These are phyloP conservation scores for Thyridium curvatum DNA, from an alignment of 2,329 filamentous ascomycete species.

Conservation along the genomic window DNA sequence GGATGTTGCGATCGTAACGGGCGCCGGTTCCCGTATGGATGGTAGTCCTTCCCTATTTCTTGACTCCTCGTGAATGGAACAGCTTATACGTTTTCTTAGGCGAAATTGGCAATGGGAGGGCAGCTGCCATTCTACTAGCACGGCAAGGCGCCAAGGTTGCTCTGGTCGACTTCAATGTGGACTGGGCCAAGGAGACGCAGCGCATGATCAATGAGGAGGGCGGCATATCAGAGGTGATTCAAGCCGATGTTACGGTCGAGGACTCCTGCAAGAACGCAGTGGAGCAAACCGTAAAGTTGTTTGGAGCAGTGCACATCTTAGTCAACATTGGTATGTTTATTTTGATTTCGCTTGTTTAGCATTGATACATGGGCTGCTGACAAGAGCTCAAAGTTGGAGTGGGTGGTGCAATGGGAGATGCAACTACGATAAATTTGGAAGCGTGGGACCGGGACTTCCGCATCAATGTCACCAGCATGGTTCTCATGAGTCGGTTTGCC, in stretches of 20 bases:
- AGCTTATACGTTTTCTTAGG: too few relatives aligned
- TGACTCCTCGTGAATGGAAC: too few relatives aligned
- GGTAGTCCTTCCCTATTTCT: too few relatives aligned
- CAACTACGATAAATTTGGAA: constrained; percentile 17
- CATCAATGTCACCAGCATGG: constrained; percentile 28
- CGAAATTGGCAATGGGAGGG: constrained; percentile 21
- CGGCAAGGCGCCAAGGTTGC: constrained; percentile 18
- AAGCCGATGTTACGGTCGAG: constrained; percentile 16
- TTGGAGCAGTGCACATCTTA: constrained; percentile 17
- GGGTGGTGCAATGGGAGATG: constrained; percentile 21
- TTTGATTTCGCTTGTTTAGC: neutral
- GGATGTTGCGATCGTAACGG: constrained; percentile 24
- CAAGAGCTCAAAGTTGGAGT: constrained; percentile 18
- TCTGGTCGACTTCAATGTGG: constrained; percentile 15
- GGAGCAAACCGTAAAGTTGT: constrained; percentile 13
- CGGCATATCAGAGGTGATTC: constrained; percentile 15
- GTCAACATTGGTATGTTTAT: constrained; percentile 17
- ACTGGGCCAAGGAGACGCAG: constrained; percentile 18
- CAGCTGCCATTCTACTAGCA: constrained; percentile 19
- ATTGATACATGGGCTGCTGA: too few relatives aligned
- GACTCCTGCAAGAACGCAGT: constrained; percentile 14
- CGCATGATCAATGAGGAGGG: constrained; percentile 20
- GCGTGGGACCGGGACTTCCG: constrained; percentile 22
- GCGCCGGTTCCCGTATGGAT: constrained; percentile 20
- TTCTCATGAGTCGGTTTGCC: constrained; percentile 21